phyloP scores from a whole-genome alignment of 345 rosid genomes.

The Raphanus sativus region DNA sequence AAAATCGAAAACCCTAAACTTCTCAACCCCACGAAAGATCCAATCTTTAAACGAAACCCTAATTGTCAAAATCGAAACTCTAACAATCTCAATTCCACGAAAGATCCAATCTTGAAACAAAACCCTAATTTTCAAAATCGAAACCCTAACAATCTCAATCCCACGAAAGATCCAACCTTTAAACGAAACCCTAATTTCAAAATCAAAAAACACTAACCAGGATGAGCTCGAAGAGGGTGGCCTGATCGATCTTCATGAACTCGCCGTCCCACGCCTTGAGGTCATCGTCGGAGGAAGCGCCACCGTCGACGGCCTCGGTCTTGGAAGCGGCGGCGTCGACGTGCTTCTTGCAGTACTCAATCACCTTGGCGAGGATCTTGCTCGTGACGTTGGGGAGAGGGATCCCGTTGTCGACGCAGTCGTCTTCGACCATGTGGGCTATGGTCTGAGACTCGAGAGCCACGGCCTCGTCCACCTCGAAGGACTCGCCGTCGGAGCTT shows the following conservation, averaged over 20 bases:
- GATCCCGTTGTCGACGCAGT: conserved; percentile 56
- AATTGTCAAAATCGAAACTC: background rate
- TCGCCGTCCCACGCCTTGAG: conserved; percentile 71
- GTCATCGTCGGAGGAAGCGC: conserved; percentile 41
- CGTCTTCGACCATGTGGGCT: conserved; percentile 68
- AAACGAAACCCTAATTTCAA: conserved; percentile 14
- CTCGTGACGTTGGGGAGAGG: conserved; percentile 71
- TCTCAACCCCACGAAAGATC: background rate
- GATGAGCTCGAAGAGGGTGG: conserved; percentile 69
- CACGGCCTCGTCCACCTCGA: conserved; percentile 66
- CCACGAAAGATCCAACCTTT: background rate
- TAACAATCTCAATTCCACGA: too few relatives aligned
- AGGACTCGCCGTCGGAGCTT: conserved; percentile 67
- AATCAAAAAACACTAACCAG: conserved; percentile 41
- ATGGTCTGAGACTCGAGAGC: conserved; percentile 66
- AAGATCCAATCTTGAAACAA: background rate
- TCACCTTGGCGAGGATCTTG: conserved; percentile 74
- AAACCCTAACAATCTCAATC: background rate
- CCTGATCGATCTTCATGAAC: conserved; percentile 71
- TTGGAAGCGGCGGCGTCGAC: conserved; percentile 45
- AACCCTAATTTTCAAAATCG: conserved; percentile 4
- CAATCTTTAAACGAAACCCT: background rate
- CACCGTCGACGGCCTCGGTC: conserved; percentile 35
- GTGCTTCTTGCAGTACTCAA: conserved; percentile 81
- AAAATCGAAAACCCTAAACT: too few relatives aligned